phyloP scores from a whole-genome alignment of 2,329 filamentous ascomycete species.

The Aspergillus phoenicis region DNA sequence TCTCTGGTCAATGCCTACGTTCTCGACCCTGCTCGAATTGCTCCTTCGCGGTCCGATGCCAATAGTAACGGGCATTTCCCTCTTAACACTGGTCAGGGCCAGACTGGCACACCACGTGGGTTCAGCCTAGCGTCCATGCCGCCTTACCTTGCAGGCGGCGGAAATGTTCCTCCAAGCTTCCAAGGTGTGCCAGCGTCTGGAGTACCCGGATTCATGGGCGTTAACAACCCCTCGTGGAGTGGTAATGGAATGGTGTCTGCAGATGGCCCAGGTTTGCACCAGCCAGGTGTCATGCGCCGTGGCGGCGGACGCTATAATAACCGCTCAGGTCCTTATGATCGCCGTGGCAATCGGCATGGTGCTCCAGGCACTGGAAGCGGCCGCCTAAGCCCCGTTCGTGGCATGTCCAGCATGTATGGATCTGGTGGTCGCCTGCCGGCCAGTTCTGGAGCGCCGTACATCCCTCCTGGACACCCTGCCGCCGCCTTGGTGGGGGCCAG shows the following conservation, averaged over 20 bases:
- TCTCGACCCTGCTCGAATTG: constrained; percentile 90
- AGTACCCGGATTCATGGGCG: constrained; percentile 39
- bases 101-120: constrained; percentile 82
- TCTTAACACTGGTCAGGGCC: constrained; percentile 71
- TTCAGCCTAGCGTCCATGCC: constrained; percentile 80
- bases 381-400: constrained; percentile 49
- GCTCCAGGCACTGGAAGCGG: constrained; percentile 51
- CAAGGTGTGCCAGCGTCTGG: constrained; percentile 32
- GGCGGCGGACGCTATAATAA: constrained; percentile 65
- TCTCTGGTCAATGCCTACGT: constrained; percentile 92
- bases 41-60: constrained; percentile 86
- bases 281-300: constrained; percentile 68
- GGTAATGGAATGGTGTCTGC: constrained; percentile 39
- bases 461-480: constrained; percentile 45
- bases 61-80: constrained; percentile 97
- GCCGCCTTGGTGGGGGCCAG: constrained; percentile 48
- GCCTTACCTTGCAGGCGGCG: constrained; percentile 56
- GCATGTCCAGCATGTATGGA: constrained; percentile 41
- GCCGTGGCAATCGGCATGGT: constrained; percentile 61
- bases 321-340: constrained; percentile 73
- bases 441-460: constrained; percentile 34
- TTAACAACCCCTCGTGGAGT: constrained; percentile 32
- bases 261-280: constrained; percentile 50
- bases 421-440: constrained; percentile 35
- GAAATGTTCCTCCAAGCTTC: constrained; percentile 44